These are phyloP conservation scores for Candida golubevii DNA, from an alignment of 805 yeast genomes.

Conservation along the genomic window DNA sequence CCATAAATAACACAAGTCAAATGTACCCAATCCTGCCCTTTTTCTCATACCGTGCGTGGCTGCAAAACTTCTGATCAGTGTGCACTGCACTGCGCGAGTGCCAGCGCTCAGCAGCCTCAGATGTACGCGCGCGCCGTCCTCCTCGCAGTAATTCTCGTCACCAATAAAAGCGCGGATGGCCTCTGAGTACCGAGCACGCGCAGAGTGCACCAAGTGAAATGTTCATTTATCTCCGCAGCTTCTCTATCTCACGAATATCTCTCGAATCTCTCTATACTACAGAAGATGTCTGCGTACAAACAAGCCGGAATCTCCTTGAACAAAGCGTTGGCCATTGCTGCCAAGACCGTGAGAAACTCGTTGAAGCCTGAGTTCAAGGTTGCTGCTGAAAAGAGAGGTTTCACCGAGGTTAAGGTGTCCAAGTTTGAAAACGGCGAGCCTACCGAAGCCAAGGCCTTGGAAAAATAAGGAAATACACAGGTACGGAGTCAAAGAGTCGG, in stretches of 20 bases:
- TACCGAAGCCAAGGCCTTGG: constrained; percentile 37
- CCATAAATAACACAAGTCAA: too few relatives aligned
- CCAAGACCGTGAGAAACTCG: constrained; percentile 81
- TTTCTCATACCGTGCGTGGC: too few relatives aligned
- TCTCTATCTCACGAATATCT: neutral
- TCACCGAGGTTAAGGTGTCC: constrained; percentile 69
- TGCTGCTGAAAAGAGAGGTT: constrained; percentile 65
- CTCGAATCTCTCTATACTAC: neutral
- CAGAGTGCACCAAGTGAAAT: neutral
- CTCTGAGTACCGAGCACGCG: constrained; percentile 8
- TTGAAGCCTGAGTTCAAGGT: constrained; percentile 83
- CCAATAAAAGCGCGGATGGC: constrained; percentile 16
- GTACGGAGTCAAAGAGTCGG: too few relatives aligned
- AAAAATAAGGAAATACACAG: constrained; percentile 14
- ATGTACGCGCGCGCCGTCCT: constrained; percentile 2
- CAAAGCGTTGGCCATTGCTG: constrained; percentile 88
- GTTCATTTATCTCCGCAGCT: neutral
- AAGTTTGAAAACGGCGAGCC: constrained; percentile 66
- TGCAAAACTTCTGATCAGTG: too few relatives aligned
- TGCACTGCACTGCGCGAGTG: too few relatives aligned
- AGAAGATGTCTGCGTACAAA: constrained; percentile 43
- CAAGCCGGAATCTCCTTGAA: constrained; percentile 58
- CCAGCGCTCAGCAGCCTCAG: too few relatives aligned
- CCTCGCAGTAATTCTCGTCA: constrained; percentile 14
- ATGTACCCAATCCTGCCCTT: too few relatives aligned